phyloP scores from a whole-genome alignment of 108 stramenopile genomes.

The Discostella pseudostelligera region DNA sequence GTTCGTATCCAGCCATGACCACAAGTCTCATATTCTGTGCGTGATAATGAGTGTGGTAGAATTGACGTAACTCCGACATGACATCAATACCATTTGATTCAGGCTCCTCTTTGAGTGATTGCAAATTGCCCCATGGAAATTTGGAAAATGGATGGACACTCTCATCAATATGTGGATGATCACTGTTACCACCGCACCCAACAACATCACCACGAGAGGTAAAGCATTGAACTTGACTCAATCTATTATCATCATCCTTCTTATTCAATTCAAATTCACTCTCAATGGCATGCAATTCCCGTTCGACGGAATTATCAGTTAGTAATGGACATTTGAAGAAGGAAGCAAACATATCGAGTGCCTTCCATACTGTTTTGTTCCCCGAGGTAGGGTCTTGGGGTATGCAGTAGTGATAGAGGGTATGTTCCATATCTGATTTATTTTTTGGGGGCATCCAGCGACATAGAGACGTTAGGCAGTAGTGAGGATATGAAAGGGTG shows the following conservation, averaged over 20 bases:
- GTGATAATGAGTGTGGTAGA: constrained; percentile 82
- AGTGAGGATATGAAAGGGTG: neutral
- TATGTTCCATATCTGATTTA: constrained; percentile 75
- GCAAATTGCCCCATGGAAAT: constrained; percentile 84
- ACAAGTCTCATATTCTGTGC: constrained; percentile 85
- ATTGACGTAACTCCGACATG: constrained; percentile 62
- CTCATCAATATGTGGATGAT: too few species aligned
- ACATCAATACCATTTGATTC: constrained; percentile 59
- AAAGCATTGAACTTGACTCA: constrained; percentile 69
- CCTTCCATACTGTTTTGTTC: constrained; percentile 59
- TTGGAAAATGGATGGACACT: constrained; percentile 53
- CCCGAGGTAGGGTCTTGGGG: constrained; percentile 62
- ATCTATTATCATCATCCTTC: constrained; percentile 71
- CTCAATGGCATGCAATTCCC: constrained; percentile 97
- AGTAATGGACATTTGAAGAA: constrained; percentile 94
- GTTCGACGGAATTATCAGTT: constrained; percentile 70
- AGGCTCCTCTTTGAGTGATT: constrained; percentile 61
- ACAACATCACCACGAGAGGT: constrained; percentile 33
- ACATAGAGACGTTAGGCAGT: neutral
- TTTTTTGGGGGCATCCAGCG: constrained; percentile 4
- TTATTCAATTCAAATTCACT: constrained; percentile 90
- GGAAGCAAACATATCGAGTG: constrained; percentile 92
- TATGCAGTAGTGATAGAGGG: constrained; percentile 92
- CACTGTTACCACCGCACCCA: too few species aligned
- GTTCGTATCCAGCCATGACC: constrained; percentile 83